Conservation (phyloP, 345 rosid species). For the Salix udensis region DNA sequence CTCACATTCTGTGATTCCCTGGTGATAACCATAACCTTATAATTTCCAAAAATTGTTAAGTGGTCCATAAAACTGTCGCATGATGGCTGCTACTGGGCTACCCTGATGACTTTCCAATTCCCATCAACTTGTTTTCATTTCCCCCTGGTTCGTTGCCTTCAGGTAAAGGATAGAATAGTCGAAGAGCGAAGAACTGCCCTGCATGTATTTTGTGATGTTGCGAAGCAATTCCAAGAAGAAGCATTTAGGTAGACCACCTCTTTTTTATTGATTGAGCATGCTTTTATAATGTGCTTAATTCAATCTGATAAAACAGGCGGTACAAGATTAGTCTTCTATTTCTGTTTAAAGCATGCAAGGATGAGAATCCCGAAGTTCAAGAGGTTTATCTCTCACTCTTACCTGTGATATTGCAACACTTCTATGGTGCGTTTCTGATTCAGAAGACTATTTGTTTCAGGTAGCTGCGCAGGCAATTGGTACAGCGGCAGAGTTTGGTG, state of each 20-base stretch:
- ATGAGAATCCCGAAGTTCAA: conserved; percentile 6
- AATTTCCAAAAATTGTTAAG: too few relatives aligned
- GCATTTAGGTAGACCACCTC: conserved; percentile 7
- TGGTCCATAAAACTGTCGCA: not conserved
- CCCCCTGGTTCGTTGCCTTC: not conserved
- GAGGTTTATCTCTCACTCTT: not conserved
- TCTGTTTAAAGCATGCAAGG: conserved; percentile 4
- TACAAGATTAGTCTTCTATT: not conserved
- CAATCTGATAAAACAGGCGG: conserved; percentile 4
- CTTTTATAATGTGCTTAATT: not conserved
- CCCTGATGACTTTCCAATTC: not conserved
- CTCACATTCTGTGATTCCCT: not conserved
- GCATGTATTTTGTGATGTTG: conserved; percentile 4
- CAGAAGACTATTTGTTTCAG: not conserved
- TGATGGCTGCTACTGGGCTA: not conserved
- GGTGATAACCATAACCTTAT: too few relatives aligned
- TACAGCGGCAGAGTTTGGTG: conserved; percentile 14
- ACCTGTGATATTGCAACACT: not conserved
- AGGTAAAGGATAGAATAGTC: not conserved
- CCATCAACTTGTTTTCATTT: not conserved
- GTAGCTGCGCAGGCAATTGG: not conserved
- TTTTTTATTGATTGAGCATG: not conserved
- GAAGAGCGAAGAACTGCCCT: conserved; percentile 11
- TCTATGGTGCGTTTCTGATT: not conserved
- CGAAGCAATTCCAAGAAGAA: not conserved